Evolutionary conservation across 805 yeast species (phyloP).

Genomic region (Starmerella riodocensis): DNA sequence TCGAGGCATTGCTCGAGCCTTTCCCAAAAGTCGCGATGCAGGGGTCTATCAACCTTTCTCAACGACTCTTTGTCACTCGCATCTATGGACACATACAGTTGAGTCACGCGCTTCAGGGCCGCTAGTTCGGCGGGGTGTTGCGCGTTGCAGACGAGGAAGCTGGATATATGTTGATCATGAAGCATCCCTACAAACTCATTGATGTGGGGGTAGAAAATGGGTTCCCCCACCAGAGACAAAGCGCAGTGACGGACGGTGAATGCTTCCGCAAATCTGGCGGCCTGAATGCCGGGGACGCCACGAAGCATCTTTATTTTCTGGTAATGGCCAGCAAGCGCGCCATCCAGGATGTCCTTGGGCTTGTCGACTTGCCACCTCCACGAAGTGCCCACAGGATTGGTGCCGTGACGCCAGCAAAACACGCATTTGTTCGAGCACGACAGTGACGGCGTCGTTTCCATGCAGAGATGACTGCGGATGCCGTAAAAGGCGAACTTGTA

Average conservation of each 20-base stretch:
- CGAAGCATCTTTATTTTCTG: constrained; percentile 85
- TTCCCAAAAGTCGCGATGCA: constrained; percentile 87
- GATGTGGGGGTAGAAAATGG: constrained; percentile 84
- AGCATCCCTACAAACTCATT: constrained; percentile 70
- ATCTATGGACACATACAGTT: constrained; percentile 82
- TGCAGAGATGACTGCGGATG: constrained; percentile 76
- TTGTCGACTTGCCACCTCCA: constrained; percentile 96
- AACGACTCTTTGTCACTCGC: constrained; percentile 77
- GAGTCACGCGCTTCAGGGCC: constrained; percentile 64
- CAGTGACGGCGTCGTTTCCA: constrained; percentile 89
- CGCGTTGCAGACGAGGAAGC: constrained; percentile 87
- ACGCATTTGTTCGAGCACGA: constrained; percentile 94
- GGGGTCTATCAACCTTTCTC: constrained; percentile 75
- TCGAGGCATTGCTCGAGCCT: constrained; percentile 69
- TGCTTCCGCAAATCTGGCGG: constrained; percentile 82
- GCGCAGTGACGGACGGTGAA: constrained; percentile 86
- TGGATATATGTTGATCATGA: constrained; percentile 67
- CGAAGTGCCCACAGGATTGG: constrained; percentile 88
- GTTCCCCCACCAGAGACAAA: constrained; percentile 83
- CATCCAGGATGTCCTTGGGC: constrained; percentile 72
- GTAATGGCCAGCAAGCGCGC: constrained; percentile 81
- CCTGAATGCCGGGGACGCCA: constrained; percentile 88
- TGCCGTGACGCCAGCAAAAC: constrained; percentile 95
- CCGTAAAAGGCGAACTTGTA: constrained; percentile 89
- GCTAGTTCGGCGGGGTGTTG: constrained; percentile 83